Percentiles rank a stretch among this genome's conserved stretches.
Conservation (phyloP, 495 filamentous ascomycete species). For the Penicillium samsonianum region DNA sequence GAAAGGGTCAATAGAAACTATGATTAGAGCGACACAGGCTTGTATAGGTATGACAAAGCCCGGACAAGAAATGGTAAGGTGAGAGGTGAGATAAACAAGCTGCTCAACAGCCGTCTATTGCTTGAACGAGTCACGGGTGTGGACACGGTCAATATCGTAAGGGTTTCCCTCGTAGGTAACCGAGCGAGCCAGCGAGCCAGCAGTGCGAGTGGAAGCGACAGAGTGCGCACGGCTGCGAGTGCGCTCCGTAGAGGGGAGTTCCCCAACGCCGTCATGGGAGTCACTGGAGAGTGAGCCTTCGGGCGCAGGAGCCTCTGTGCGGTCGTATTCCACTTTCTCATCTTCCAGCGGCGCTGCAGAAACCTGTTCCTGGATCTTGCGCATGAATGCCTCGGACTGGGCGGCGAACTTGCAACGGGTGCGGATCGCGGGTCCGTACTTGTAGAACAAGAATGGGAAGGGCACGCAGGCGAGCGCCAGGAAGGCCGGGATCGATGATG, state of each 20-base stretch:
- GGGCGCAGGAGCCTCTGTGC: conserved; percentile 43
- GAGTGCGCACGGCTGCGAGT: conserved; percentile 38
- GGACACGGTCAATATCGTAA: conserved; percentile 48
- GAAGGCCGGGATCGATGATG: conserved; percentile 74
- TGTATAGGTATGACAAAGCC: background rate
- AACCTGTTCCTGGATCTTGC: conserved; percentile 40
- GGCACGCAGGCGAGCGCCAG: conserved; percentile 73
- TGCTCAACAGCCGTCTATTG: conserved; percentile 10
- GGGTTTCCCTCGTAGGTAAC: conserved; percentile 48
- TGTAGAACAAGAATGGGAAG: conserved; percentile 79
- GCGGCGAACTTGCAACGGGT: conserved; percentile 73
- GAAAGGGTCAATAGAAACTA: conserved; percentile 12
- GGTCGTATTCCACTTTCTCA: conserved; percentile 36
- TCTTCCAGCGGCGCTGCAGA: conserved; percentile 8
- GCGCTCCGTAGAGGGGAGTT: conserved; percentile 25
- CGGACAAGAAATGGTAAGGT: background rate
- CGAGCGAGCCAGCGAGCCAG: conserved; percentile 26
- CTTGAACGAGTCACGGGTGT: conserved; percentile 49
- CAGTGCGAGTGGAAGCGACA: conserved; percentile 33
- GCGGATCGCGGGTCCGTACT: conserved; percentile 68
- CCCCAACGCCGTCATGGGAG: conserved; percentile 26
- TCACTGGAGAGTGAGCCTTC: conserved; percentile 28
- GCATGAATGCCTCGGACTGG: conserved; percentile 50
- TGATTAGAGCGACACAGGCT: conserved; percentile 11
- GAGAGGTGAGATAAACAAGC: background rate